Conservation (phyloP, 1,284 basidiomycete genomes). For the Cutaneotrichosporon cavernicola region DNA sequence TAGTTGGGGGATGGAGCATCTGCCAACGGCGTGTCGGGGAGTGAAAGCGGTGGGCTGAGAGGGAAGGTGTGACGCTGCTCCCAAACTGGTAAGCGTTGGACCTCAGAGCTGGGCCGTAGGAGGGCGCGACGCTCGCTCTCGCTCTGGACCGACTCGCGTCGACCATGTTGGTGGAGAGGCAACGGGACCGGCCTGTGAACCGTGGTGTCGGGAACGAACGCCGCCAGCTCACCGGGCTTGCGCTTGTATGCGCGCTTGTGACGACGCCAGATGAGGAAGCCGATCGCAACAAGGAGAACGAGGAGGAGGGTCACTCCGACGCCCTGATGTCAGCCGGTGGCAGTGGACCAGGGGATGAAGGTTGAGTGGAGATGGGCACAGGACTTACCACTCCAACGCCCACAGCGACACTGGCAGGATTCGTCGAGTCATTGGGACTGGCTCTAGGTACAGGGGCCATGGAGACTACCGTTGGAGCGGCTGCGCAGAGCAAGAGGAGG, state of each 20-base stretch:
- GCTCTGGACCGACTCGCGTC: not conserved
- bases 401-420: too few species aligned
- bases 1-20: not conserved
- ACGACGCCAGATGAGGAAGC: not conserved
- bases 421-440: too few species aligned
- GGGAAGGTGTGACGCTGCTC: not conserved
- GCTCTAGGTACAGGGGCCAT: too few species aligned
- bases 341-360: not conserved
- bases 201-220: not conserved
- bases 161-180: not conserved
- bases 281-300: not conserved
- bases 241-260: not conserved
- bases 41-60: not conserved
- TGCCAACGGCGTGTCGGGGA: not conserved
- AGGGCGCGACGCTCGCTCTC: not conserved
- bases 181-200: not conserved
- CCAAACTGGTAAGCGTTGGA: not conserved
- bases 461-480: too few species aligned
- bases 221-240: not conserved
- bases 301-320: not conserved
- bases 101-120: not conserved
- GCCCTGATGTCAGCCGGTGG: not conserved
- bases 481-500: too few species aligned
- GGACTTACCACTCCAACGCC: too few species aligned
- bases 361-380: not conserved